Evolutionary conservation across 2,329 filamentous ascomycete genomes (phyloP), one percentile per base, ranked within the genome.

Genomic region (Pseudocercospora cruenta): DNA sequence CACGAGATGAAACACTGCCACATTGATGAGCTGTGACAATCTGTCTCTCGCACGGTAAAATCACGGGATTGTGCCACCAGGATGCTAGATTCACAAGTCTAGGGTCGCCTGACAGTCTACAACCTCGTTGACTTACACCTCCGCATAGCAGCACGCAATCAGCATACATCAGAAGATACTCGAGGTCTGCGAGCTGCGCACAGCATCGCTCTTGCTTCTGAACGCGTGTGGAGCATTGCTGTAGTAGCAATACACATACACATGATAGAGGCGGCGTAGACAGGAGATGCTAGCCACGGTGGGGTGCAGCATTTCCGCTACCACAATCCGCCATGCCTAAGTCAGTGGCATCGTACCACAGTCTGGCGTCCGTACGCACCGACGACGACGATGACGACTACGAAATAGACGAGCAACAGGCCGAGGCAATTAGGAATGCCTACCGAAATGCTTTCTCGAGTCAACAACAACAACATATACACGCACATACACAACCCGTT

Each of bases 341-440:
- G 64, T 78, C 77, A 49, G 68, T 75, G 62, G 69, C 73, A 26
- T 76, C 74, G 9, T 73, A 73, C 64, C 68, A 67, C 66, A 71
- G 66, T 57, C 51, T 66, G 28, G 69, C 69, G 33, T 76, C 71
- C 63, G 80, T 76, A 67, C 68, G 74, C 62, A 73, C 78, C 65
- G 75, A 77, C 64, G 74, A 77, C 63, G 74, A 77, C 55, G 71
- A 76, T 39, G 70, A 74, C 45, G 72, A 77, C 58, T 72, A 75
- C 58, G 72, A 73, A 63, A 67, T 72, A 43, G 71, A 73, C 63
- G 73, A 76, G 57, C 70, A 72, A n/a, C 70, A 75, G 59, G 71
- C 65, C 10, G 73, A 75, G 49, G 73, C 73, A 28, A 72, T 74
- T 69, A 76, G 74, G 22, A 75, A 76, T 62, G 73, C 76, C 58